Percentiles rank a stretch among this genome's conserved stretches.
Evolutionary conservation across 495 filamentous ascomycete genomes (phyloP).

Genomic region (Tuber indicum): DNA sequence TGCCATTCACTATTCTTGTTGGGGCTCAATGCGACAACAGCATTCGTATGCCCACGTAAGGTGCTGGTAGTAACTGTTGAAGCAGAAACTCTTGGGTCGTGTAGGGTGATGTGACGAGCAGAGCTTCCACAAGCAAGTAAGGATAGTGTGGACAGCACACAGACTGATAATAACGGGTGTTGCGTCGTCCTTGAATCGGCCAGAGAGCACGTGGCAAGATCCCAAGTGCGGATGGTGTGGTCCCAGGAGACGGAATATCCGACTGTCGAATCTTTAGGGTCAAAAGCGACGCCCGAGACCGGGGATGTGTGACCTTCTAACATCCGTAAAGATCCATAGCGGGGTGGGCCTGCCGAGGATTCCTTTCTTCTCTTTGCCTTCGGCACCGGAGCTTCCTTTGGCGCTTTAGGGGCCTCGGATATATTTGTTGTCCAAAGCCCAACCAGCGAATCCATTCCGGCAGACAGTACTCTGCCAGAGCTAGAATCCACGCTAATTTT

Average conservation of each 20-base stretch:
- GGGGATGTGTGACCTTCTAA: constrained; percentile 64
- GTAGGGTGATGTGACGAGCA: constrained; percentile 78
- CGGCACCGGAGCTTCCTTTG: constrained; percentile 58
- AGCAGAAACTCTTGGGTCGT: constrained; percentile 75
- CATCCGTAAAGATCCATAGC: constrained; percentile 71
- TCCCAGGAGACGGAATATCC: constrained; percentile 85
- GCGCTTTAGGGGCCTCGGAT: constrained; percentile 62
- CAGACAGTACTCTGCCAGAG: constrained; percentile 71
- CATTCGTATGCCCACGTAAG: constrained; percentile 81
- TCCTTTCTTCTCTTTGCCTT: constrained; percentile 73
- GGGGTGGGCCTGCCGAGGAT: constrained; percentile 48
- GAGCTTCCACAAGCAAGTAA: constrained; percentile 79
- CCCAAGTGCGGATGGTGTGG: constrained; percentile 83
- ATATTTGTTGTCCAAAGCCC: constrained; percentile 79
- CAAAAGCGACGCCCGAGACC: constrained; percentile 72
- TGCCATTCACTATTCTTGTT: constrained; percentile 70
- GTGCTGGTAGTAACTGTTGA: constrained; percentile 73
- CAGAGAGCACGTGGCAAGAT: constrained; percentile 66
- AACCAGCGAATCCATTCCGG: constrained; percentile 69
- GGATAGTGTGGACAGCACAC: constrained; percentile 56
- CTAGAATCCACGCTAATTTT: constrained; percentile 68
- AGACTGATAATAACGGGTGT: constrained; percentile 70
- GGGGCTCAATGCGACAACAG: constrained; percentile 62
- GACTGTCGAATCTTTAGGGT: constrained; percentile 73
- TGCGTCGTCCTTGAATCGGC: constrained; percentile 75